Evolutionary conservation across 441 rosid genomes (phyloP), one percentile per base, ranked within the genome.

Genomic region (Bocquillonia castaneifolia): DNA sequence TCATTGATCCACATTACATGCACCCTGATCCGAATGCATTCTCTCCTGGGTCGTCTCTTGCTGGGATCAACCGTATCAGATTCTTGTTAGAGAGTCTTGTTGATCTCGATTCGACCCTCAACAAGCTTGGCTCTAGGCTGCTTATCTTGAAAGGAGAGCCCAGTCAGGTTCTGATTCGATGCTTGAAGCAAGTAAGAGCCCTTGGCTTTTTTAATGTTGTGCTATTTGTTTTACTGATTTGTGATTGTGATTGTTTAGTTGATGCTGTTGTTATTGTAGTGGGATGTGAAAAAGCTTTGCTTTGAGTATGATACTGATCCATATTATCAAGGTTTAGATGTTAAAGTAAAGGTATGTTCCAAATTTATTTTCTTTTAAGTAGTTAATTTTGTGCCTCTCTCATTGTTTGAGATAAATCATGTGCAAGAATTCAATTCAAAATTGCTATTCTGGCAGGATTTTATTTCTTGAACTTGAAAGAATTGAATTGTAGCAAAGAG

Each of bases 1-100:
- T 93, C 22, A 85, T 93, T 56, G 99, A 93, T 81, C 96, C 95
- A 60, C 93, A 82, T 75, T 93, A 86, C 80, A 91, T 89, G 99
- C 74, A 83, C 28, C 88, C 91, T 3, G 96, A 88, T 73, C 87
- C 85, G 0, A 76, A 58, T 10, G 89, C 97, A 0, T 81, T 76
- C 74, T 88, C 99, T 29, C 89, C 90, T 26, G 99, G 97, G 50
- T 91, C 97, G 28, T 60, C 81, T 10, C 88, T 74, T 32, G 84
- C 99, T 0, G 97, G 96, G 7, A 73, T 91, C 29, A 93, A 86
- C 77, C 85, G 98, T 59, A 93, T 93, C 66, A 86, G 85, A 68
- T 93, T 93, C 85, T 73, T 93, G 79, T 74, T 93, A n/a, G 97
- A 91, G 80, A 88, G 92, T 58, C 88, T 93, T n/a, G 80, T 25